Percentiles rank a stretch among this genome's conserved stretches.
These are phyloP conservation scores for Diplosphaera chodatii DNA, from an alignment of 139 green algal genomes.

Conservation along the genomic window DNA sequence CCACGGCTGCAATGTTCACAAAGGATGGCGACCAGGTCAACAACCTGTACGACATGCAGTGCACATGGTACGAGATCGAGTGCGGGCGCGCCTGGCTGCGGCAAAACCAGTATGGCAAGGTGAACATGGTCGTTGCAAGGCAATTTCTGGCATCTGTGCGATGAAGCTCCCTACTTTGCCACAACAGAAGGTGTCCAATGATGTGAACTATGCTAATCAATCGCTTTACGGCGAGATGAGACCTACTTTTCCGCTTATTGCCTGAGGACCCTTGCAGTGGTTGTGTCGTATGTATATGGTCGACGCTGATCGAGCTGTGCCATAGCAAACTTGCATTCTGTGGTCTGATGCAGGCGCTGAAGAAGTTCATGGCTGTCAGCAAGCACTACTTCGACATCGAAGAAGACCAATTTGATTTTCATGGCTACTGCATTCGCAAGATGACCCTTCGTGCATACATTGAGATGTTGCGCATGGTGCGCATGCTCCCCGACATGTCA, in stretches of 20 bases:
- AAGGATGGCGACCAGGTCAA: slow-evolving; percentile 77
- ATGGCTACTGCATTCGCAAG: slow-evolving; percentile 96
- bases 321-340: too few species aligned
- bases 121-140: background rate
- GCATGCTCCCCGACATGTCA: too few species aligned
- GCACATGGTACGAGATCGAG: slow-evolving; percentile 94
- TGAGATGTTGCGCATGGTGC: slow-evolving; percentile 69
- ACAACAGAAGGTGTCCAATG: background rate
- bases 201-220: background rate
- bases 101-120: slow-evolving; percentile 37
- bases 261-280: background rate
- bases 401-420: slow-evolving; percentile 99
- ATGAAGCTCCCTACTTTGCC: too few species aligned
- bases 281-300: too few species aligned
- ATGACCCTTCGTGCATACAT: slow-evolving; percentile 93
- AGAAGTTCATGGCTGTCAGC: slow-evolving; percentile 71
- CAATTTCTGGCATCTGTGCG: background rate
- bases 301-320: too few species aligned
- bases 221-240: background rate
- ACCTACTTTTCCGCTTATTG: background rate
- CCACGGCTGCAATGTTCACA: slow-evolving; percentile 80
- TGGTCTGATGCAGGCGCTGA: slow-evolving; percentile 58
- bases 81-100: slow-evolving; percentile 59
- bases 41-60: slow-evolving; percentile 96
- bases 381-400: slow-evolving; percentile 83